Base-by-base conservation (phyloP, 2,329 filamentous ascomycete species). In the Calonectria ilicicola region DNA sequence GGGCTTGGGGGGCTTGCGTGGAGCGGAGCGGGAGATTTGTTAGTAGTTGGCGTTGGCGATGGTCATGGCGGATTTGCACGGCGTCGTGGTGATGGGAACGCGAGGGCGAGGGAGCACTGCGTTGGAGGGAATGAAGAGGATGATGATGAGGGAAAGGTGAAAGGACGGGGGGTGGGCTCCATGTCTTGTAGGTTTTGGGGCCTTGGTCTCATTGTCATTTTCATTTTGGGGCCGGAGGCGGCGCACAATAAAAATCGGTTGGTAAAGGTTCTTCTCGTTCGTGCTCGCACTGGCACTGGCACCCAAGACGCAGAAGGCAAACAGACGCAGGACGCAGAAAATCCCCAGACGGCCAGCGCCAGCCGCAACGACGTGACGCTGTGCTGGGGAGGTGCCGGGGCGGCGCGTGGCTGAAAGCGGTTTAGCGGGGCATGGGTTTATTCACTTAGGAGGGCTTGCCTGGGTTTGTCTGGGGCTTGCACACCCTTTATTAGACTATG, bases 171-270 rank as follows among this genome's bases (percentile, higher is more conserved):
- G 70, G 75, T 76, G 79, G 81, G 81, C 79, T 80, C 76, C 77
- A 76, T 83, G 81, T 83, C 82, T 83, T 80, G 82, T 80, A 80
- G 77, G 78, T 76, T 81, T 72, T 82, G 80, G 80, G 81, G 81
- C 75, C 78, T 82, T 84, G 81, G 83, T 83, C 80, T 84, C 81
- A 84, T 84, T 82, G 82, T 82, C 81, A 82, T 80, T 81, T 82
- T 84, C 65, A 71, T 76, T 80, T 82, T 82, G 81, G 82, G 81
- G 82, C 81, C 79, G 67, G 80, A 81, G 82, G 82, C 82, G 81
- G 82, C 82, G 81, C 83, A 84, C 81, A 82, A 81, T 80, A 77
- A 82, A 78, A 80, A 81, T 79, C 72, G 78, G 81, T 81, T 80
- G 81, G 79, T 79, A 79, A 80, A 81, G 80, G 76, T 82, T 81